Base-by-base conservation (phyloP, 768 basidiomycete species). In the Lactarius psammicola region DNA sequence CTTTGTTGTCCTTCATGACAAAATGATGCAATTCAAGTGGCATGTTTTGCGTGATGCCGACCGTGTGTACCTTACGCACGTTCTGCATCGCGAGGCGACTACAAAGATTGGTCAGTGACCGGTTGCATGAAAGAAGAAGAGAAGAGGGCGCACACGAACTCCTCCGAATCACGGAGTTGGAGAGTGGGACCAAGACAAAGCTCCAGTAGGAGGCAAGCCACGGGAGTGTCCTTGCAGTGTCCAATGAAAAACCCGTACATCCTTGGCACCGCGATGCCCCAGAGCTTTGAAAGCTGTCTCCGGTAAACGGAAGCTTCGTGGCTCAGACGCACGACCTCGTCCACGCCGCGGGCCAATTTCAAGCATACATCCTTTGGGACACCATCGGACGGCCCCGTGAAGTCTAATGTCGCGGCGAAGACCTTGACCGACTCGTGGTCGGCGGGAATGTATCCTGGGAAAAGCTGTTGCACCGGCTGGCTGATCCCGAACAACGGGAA, bases 251-350 rank as follows among this genome's bases (percentile, higher is more conserved):
- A 63, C 3, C 66, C 66, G 56, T 67, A 67, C 66, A 67, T 67
- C 42, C 15, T 63, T 3, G 66, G 66, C 11, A 67, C 66, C 0
- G 66, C 61, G 18, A 67, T 63, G 20, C 66, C 66, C 66, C 46
- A 67, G 15, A 67, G 61, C 57, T 67, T 67, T 40, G 28, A 13
- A 6, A 67, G 66, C 26, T 17, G 4, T 2, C 34, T 63, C 49
- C 57, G 66, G 40, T 67, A 67, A 11, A 67, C n/a, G 57, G 66
- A 59, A 26, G 66, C 66, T 26, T 67, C 66, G 51, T 49, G 66
- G 18, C 57, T 67, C 9, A 67, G 51, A 7, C 49, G 66, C 20
- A 67, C 66, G 15, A 67, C 61, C 42, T 63, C 66, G 33, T 67
- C 66, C 17, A 63, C 60, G 8, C 66, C 66, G 13, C 62, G 66